phyloP scores from a whole-genome alignment of 192 early-diverging fungal genomes.

The Jimgerdemannia flammicorona region DNA sequence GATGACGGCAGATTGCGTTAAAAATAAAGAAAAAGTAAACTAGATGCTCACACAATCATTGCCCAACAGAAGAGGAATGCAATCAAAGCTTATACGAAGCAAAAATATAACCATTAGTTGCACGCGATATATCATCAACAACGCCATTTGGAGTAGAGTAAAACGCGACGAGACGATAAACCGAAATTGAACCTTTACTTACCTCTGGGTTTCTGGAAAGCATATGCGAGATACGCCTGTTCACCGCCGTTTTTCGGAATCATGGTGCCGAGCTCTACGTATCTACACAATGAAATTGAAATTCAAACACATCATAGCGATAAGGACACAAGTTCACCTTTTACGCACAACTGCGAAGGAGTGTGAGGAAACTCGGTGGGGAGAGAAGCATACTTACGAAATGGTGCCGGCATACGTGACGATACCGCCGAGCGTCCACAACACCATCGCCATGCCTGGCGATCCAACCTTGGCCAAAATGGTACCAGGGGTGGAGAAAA shows the following conservation, averaged over 20 bases:
- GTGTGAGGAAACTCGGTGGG: too few relatives aligned
- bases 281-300: not conserved
- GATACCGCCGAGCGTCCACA: constrained; percentile 33
- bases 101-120: too few relatives aligned
- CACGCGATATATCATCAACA: too few relatives aligned
- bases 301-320: too few relatives aligned
- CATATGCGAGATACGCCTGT: constrained; percentile 53
- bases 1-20: not conserved
- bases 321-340: too few relatives aligned
- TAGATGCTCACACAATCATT: constrained; percentile 15
- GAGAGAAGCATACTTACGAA: not conserved
- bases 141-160: too few relatives aligned
- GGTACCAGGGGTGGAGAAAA: constrained; percentile 35
- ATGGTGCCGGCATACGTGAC: not conserved
- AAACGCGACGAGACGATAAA: too few relatives aligned
- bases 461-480: constrained; percentile 34
- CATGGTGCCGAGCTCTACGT: constrained; percentile 53
- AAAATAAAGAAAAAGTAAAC: constrained; percentile 1
- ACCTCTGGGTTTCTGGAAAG: constrained; percentile 42
- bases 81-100: constrained; percentile 13
- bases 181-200: not conserved
- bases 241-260: constrained; percentile 55
- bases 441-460: constrained; percentile 35
- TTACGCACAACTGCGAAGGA: too few relatives aligned
- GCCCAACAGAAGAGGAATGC: constrained; percentile 42